Percentiles rank a stretch among this genome's conserved stretches.
Evolutionary conservation across 768 basidiomycete genomes (phyloP).

Genomic region (Tricholoma furcatifolium): DNA sequence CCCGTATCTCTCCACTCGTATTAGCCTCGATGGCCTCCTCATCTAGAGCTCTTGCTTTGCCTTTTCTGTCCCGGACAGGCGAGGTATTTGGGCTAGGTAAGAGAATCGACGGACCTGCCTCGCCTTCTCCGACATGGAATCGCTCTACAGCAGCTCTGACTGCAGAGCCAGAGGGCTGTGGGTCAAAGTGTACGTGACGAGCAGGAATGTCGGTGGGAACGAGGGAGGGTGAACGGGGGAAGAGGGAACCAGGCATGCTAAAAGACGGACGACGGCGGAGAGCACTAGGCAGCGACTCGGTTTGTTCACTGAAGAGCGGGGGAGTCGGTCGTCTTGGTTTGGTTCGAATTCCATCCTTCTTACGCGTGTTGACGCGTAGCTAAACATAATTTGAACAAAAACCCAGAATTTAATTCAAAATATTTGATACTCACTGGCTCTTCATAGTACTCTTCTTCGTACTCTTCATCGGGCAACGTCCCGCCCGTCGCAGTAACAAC

Average conservation of each 20-base stretch:
- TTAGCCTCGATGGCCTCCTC: slow-evolving; percentile 26
- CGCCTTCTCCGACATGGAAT: slow-evolving; percentile 44
- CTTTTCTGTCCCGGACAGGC: slow-evolving; percentile 32
- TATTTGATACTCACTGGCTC: too few relatives aligned
- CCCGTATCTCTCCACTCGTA: slow-evolving; percentile 43
- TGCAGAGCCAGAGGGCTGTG: slow-evolving; percentile 15
- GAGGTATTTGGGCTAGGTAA: slow-evolving; percentile 44
- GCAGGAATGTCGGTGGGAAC: slow-evolving; percentile 38
- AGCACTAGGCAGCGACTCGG: slow-evolving; percentile 22
- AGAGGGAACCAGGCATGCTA: slow-evolving; percentile 81
- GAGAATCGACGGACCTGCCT: slow-evolving; percentile 52
- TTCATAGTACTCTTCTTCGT: slow-evolving; percentile 3
- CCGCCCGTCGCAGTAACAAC: slow-evolving; percentile 63
- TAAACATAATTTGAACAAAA: not conserved
- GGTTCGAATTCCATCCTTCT: not conserved
- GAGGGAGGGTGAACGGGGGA: slow-evolving; percentile 70
- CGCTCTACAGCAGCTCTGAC: slow-evolving; percentile 49
- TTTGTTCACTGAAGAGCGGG: slow-evolving; percentile 5
- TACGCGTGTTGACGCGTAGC: slow-evolving; percentile 6
- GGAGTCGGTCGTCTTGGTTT: slow-evolving; percentile 1
- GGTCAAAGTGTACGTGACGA: slow-evolving; percentile 42
- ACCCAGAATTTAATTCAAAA: too few relatives aligned
- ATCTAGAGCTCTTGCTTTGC: slow-evolving; percentile 43
- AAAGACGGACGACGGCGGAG: slow-evolving; percentile 42
- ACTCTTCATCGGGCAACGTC: slow-evolving; percentile 16